Evolutionary conservation across 2,329 filamentous ascomycete genomes (phyloP), one percentile per base, ranked within the genome.

Genomic region (Fusarium miscanthi): DNA sequence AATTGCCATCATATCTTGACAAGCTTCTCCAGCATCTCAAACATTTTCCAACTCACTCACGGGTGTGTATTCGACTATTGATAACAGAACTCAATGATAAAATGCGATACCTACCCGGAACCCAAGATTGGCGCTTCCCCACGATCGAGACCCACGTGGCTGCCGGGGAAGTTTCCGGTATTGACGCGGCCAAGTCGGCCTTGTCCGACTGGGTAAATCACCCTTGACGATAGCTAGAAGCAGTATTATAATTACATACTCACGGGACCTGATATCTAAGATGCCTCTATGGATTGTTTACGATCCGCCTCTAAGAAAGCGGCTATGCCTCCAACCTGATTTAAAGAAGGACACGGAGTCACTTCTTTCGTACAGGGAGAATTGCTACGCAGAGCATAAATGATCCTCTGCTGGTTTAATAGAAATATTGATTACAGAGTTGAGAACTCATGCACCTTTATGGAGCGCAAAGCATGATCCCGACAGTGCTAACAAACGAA

Each of bases 281-380:
- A 31, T 3, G 9, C 14, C 19, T 31, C 13, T 31, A n/a, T 48
- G n/a, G 30, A 25, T 5, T 25, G 9, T 37, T 35, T 51, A 25
- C 12, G n/a, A 11, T 3, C 1, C 3, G 6, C n/a, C 2, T 19
- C 11, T 1, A 13, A 51, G n/a, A 5, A 7, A 19, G n/a, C 2
- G 16, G 3, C 4, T 2, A 12, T 31, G 1, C 21, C 21, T 8
- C 7, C 1, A 17, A 27, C 14, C 7, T 6, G 12, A 5, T 3
- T 0, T 4, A n/a, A 30, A 46, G 19, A 46, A 11, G 27, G 42
- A 6, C 13, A 16, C 6, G 6, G 13, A 5, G 19, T n/a, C 12
- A n/a, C 21, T 16, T 30, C 19, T 27, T 14, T 9, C 4, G 8
- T 19, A 27, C 8, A 6, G 4, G 5, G 12, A 45, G 2, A 8